Conservation (phyloP, 306 rosid species). For the Alnus glutinosa region DNA sequence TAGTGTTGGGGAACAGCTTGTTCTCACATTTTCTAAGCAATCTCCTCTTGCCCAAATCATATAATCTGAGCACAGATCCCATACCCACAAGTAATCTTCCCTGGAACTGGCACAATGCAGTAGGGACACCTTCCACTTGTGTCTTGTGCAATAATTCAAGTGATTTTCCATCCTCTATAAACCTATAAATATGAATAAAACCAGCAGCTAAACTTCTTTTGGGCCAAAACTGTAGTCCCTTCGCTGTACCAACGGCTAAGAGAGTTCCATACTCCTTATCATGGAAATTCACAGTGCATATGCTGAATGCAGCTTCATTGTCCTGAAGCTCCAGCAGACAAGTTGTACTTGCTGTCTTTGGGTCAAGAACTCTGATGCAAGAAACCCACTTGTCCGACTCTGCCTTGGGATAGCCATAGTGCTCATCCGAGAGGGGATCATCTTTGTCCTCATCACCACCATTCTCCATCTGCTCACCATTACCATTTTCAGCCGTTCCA, state of each 20-base stretch:
- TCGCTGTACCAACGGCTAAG: constrained; percentile 94
- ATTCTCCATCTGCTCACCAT: constrained; percentile 82
- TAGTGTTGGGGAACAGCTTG: constrained; percentile 84
- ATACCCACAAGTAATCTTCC: constrained; percentile 97
- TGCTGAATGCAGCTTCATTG: constrained; percentile 91
- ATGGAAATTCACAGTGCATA: constrained; percentile 90
- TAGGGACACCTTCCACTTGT: constrained; percentile 95
- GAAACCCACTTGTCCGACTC: constrained; percentile 94
- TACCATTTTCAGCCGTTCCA: constrained; percentile 69
- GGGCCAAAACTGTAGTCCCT: constrained; percentile 89
- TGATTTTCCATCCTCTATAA: constrained; percentile 87
- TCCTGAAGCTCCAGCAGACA: constrained; percentile 96
- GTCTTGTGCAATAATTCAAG: constrained; percentile 96
- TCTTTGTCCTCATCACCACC: constrained; percentile 92
- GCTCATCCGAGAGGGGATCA: constrained; percentile 81
- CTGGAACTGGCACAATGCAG: constrained; percentile 89
- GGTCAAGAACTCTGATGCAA: constrained; percentile 97
- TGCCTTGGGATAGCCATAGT: constrained; percentile 92
- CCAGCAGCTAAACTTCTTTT: constrained; percentile 68
- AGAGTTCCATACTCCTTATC: constrained; percentile 95
- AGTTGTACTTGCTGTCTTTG: constrained; percentile 77
- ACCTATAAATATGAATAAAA: constrained; percentile 87
- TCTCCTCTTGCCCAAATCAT: constrained; percentile 90
- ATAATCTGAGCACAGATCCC: constrained; percentile 82
- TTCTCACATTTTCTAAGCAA: constrained; percentile 92